Percentiles rank a stretch among this genome's conserved stretches.
Conservation (phyloP, 345 rosid genomes). For the Dipteronia dyeriana region DNA sequence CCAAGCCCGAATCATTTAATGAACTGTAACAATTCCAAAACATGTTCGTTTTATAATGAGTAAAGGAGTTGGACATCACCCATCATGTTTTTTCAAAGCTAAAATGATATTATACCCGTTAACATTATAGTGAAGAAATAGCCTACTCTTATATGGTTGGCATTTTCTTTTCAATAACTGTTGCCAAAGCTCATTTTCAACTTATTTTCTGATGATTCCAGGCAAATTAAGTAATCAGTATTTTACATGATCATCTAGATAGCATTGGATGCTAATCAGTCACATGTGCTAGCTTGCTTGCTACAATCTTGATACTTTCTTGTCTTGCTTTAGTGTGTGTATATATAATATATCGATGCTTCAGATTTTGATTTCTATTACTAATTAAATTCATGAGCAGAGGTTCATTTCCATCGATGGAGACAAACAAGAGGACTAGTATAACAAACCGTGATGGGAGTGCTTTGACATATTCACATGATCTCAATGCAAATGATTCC, state of each 20-base stretch:
- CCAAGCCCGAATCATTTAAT: not conserved
- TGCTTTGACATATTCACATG: conserved; percentile 29
- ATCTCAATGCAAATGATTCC: conserved; percentile 35
- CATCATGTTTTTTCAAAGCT: no score
- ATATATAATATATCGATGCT: not conserved
- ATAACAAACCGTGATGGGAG: conserved; percentile 35
- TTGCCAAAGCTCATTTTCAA: no score
- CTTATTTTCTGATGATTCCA: no score
- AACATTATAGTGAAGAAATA: not conserved
- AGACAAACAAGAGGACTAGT: conserved; percentile 32
- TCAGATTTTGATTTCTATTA: conserved; percentile 13
- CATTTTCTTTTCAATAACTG: not conserved
- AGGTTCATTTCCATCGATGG: conserved; percentile 50
- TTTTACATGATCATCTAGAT: not conserved
- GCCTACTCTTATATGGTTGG: not conserved
- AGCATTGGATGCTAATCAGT: not conserved
- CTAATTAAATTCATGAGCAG: conserved; percentile 38
- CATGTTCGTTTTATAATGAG: no score
- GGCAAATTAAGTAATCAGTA: no score
- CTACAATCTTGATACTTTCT: not conserved
- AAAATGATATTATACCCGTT: no score
- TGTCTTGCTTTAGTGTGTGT: not conserved
- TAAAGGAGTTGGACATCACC: no score
- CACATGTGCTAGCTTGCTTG: not conserved
- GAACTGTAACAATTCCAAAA: no score